Evolutionary conservation across 139 green algal genomes (phyloP).

Genomic region (Coelastrella sp.): DNA sequence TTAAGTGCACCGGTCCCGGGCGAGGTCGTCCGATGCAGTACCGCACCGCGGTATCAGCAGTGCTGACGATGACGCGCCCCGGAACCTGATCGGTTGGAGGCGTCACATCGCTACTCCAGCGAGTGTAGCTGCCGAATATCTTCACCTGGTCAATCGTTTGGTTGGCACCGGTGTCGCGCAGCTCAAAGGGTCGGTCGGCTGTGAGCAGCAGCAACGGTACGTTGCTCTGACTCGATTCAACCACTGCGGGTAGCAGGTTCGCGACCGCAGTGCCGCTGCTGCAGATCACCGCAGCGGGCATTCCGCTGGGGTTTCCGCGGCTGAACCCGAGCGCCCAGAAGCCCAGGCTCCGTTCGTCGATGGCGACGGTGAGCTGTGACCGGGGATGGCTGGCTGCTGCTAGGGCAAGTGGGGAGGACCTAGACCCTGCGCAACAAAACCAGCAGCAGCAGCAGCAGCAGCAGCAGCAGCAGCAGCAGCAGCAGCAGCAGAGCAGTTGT

Average conservation of each 20-base stretch:
- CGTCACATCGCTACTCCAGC: constrained; percentile 85
- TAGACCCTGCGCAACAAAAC: constrained; percentile 70
- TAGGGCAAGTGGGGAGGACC: constrained; percentile 91
- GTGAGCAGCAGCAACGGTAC: constrained; percentile 95
- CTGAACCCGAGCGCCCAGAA: constrained; percentile 95
- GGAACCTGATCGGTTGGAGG: constrained; percentile 69
- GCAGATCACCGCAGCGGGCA: constrained; percentile 67
- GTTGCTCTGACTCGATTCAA: constrained; percentile 85
- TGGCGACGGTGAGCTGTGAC: constrained; percentile 82
- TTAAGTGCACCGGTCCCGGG: constrained; percentile 95
- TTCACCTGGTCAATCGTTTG: constrained; percentile 97
- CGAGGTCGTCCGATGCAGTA: constrained; percentile 8
- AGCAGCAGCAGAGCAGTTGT: background rate
- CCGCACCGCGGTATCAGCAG: constrained; percentile 74
- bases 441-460: background rate
- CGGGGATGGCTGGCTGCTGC: constrained; percentile 87
- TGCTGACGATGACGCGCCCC: constrained; percentile 76
- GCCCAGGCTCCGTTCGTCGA: constrained; percentile 97
- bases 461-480: background rate
- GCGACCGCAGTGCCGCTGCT: constrained; percentile 95
- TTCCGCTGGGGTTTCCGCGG: constrained; percentile 40
- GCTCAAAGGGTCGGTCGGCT: constrained; percentile 92
- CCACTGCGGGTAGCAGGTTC: constrained; percentile 95
- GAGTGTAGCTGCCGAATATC: constrained; percentile 91
- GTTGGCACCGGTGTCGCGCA: constrained; percentile 94